Base-by-base conservation (phyloP, 2,329 filamentous ascomycete species). In the Trichoderma cornu-damae region DNA sequence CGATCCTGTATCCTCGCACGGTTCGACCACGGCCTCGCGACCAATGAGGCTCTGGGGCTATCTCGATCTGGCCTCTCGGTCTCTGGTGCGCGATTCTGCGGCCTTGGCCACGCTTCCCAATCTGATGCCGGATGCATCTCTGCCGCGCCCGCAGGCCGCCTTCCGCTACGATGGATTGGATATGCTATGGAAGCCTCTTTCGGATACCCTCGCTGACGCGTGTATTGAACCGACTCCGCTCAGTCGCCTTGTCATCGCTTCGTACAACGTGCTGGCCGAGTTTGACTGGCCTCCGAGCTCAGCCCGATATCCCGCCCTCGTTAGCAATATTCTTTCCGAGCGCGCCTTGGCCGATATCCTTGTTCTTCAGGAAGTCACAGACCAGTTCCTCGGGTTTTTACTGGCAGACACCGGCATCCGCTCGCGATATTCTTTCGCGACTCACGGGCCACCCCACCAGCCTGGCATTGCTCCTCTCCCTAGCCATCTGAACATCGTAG, bases 351-450 rank as follows among this genome's bases (percentile, higher is more conserved):
- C 79, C 6, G 79, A 82, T 57, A 68, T 81, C 3, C 61, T 82
- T 7, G 71, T 81, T 3, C 73, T 88, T 4, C 78, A 88, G 65
- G 85, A 87, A 69, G 80, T 87, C 1, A 85, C 83, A 0, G 84
- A 87, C 60, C 75, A 81, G 38, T 86, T 87, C 59, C 75, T 88
- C 0, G 74, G 75, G 0, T 77, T 76, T 57, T 70, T 88, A 0
- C 77, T 87, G 1, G 63, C 66, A 2, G 67, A 81, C 55, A 59
- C 69, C 2, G 63, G 69, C 2, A 71, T 87, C 22, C 74, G 75
- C 26, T 61, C 68, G 9, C 69, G 67, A 2, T 87, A 85, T 61
- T 74, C 77, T 1, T 87, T 79, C 64, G 69, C 72, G n/a, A 83
- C 81, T 1, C 78, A 85, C 64, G 81, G 77, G 0, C 80, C 83